phyloP scores from a whole-genome alignment of 1,284 basidiomycete genomes.

The Chondrostereum purpureum region DNA sequence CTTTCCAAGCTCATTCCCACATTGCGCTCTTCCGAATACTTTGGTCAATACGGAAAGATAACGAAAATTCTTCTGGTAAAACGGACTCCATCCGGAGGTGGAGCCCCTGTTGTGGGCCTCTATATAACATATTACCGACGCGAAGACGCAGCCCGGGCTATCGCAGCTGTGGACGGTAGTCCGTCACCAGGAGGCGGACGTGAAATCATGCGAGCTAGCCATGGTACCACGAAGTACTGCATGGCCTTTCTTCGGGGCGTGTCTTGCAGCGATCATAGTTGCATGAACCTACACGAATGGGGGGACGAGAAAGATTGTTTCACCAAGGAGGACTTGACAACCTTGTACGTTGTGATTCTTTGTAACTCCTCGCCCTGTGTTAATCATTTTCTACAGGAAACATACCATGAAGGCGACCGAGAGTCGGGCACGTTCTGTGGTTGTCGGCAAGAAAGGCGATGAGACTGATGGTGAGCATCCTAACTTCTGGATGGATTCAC shows the following conservation, averaged over 20 bases:
- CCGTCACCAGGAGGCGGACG: constrained; percentile 75
- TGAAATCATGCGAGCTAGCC: constrained; percentile 85
- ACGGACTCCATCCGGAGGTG: constrained; percentile 71
- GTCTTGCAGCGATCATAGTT: constrained; percentile 82
- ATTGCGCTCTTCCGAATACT: constrained; percentile 92
- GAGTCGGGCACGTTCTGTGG: constrained; percentile 43
- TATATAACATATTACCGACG: constrained; percentile 96
- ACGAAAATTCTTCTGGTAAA: constrained; percentile 93
- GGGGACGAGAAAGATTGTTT: constrained; percentile 98
- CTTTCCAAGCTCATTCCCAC: constrained; percentile 79
- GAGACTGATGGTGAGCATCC: constrained; percentile 54
- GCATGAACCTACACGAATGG: constrained; percentile 96
- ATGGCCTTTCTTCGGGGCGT: constrained; percentile 89
- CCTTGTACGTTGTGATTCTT: constrained; percentile 49
- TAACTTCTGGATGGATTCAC: constrained; percentile 17
- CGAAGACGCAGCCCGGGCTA: constrained; percentile 93
- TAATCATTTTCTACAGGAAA: constrained; percentile 46
- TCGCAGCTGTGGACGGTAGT: constrained; percentile 89
- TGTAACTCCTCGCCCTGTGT: constrained; percentile 13
- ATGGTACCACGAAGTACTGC: constrained; percentile 98
- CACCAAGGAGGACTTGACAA: constrained; percentile 87
- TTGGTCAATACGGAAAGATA: constrained; percentile 98
- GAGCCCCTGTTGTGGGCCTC: constrained; percentile 79
- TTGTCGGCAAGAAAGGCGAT: constrained; percentile 44
- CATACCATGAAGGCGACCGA: constrained; percentile 84